Base-by-base conservation (phyloP, 2,329 filamentous ascomycete genomes). In the Paecilomyces variotii region DNA sequence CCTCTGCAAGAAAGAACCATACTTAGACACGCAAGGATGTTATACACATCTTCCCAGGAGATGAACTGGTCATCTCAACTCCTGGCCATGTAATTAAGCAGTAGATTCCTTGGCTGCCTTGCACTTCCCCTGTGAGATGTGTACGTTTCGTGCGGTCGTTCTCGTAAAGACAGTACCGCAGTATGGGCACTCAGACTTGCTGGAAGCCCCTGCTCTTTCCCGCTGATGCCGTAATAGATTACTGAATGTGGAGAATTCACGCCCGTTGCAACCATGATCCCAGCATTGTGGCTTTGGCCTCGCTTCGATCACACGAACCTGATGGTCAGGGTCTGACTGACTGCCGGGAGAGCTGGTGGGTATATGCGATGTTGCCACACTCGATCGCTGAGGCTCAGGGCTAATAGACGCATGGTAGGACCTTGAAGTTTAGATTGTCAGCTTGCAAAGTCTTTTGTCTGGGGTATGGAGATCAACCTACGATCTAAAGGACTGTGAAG, bases 251-350 rank as follows among this genome's bases (percentile, higher is more conserved):
- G 91, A 96, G 70, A 97, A 97, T 69, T 96, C 90, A 30, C 92
- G 87, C 24, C 93, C 93, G 68, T 97, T 96, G 79, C 93, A 97
- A 10, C 92, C 93, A 70, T 97, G 93, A 61, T 97, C 93, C 90
- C 90, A 97, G 75, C 93, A 97, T 72, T 96, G 91, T 53, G 92
- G 91, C 76, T 96, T 96, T n/a, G 91, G 91, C 63, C 89, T 84
- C 65, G 85, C 87, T 72, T 89, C 87, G 19, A 91, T 81, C 14
- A 91, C 84, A 60, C 89, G 82, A 45, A 90, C 85, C 63, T 85
- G 73, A 54, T 75, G 75, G 27, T 74, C 72, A n/a, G 68, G 68
- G 25, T 76, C 75, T 57, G 74, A 68, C 9, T 70, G 62, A 30
- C 64, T 56, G 5, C 63, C 62, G 1, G 63, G 57, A 30, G 68